Conservation (phyloP, 805 yeast genomes). For the Isabelozyma pseudorhagii region DNA sequence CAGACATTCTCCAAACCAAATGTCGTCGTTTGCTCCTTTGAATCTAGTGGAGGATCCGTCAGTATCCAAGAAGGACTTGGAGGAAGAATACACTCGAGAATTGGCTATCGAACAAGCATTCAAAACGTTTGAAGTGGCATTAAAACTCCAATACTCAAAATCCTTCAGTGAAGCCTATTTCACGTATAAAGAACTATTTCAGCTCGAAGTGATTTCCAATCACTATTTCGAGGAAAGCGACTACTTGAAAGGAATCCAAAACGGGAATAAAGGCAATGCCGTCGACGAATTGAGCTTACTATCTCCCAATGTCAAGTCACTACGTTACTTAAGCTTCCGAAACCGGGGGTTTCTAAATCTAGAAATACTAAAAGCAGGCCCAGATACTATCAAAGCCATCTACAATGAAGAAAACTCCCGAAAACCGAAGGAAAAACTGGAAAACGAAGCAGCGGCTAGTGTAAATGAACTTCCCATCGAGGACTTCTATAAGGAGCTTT, state of each 20-base stretch:
- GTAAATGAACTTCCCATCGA: slow-evolving; percentile 1
- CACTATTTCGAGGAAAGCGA: slow-evolving; percentile 40
- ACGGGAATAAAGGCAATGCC: slow-evolving; percentile 28
- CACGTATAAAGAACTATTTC: slow-evolving; percentile 61
- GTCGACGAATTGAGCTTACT: slow-evolving; percentile 41
- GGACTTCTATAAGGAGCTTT: slow-evolving; percentile 29
- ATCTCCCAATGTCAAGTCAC: slow-evolving; percentile 68
- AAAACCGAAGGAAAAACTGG: slow-evolving; percentile 12
- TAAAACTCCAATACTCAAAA: slow-evolving; percentile 53
- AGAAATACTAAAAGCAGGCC: slow-evolving; percentile 25
- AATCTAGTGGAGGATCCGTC: slow-evolving; percentile 73
- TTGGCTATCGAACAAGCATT: slow-evolving; percentile 86
- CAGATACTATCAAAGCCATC: slow-evolving; percentile 5
- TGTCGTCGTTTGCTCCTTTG: slow-evolving; percentile 75
- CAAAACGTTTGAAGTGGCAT: slow-evolving; percentile 68
- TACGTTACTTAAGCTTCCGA: slow-evolving; percentile 75
- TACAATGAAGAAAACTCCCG: slow-evolving; percentile 19
- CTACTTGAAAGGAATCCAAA: slow-evolving; percentile 36
- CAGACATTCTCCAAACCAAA: background rate
- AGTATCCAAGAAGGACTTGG: slow-evolving; percentile 50
- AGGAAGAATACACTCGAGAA: slow-evolving; percentile 89
- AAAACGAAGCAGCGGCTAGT: slow-evolving; percentile 11
- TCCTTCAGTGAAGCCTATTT: slow-evolving; percentile 48
- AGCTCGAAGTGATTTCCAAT: slow-evolving; percentile 58
- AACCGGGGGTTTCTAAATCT: slow-evolving; percentile 77